Percentiles rank a stretch among this genome's conserved stretches.
These are phyloP conservation scores for Thermomucor indicae-seudaticae DNA, from an alignment of 371 early-diverging fungal genomes.

Conservation along the genomic window DNA sequence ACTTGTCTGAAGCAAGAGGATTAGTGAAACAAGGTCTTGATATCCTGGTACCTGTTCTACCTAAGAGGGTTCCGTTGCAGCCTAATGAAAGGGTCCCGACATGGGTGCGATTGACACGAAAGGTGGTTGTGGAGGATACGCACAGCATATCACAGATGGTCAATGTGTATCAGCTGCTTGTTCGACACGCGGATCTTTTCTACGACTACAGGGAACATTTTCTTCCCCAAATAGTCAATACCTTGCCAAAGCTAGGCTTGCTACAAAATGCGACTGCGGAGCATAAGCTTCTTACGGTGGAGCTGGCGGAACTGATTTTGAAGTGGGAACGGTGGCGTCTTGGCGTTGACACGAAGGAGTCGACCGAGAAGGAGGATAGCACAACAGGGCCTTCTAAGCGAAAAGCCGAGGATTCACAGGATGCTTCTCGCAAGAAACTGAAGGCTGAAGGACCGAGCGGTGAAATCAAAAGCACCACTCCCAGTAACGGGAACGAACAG, in stretches of 20 bases:
- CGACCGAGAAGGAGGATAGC: slow-evolving; percentile 10
- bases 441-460: slow-evolving; percentile 1
- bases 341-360: neutral
- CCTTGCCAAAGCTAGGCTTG: slow-evolving; percentile 82
- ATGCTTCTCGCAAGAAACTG: slow-evolving; percentile 9
- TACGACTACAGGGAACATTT: slow-evolving; percentile 87
- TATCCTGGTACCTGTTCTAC: slow-evolving; percentile 85
- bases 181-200: slow-evolving; percentile 85
- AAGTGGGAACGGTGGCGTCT: slow-evolving; percentile 80
- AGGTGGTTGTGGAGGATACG: slow-evolving; percentile 87
- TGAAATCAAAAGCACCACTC: neutral
- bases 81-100: slow-evolving; percentile 61
- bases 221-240: slow-evolving; percentile 81
- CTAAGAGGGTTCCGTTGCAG: slow-evolving; percentile 66
- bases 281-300: slow-evolving; percentile 81
- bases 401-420: slow-evolving; percentile 12
- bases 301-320: slow-evolving; percentile 84
- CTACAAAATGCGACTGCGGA: slow-evolving; percentile 84
- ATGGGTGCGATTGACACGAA: slow-evolving; percentile 87
- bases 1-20: slow-evolving; percentile 77
- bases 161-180: slow-evolving; percentile 87
- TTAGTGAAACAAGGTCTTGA: slow-evolving; percentile 94
- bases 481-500: neutral
- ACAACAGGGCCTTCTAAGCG: slow-evolving; percentile 14
- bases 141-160: slow-evolving; percentile 85